Evolutionary conservation across 345 rosid species (phyloP).

Genomic region (Pseudoturritis turrita): DNA sequence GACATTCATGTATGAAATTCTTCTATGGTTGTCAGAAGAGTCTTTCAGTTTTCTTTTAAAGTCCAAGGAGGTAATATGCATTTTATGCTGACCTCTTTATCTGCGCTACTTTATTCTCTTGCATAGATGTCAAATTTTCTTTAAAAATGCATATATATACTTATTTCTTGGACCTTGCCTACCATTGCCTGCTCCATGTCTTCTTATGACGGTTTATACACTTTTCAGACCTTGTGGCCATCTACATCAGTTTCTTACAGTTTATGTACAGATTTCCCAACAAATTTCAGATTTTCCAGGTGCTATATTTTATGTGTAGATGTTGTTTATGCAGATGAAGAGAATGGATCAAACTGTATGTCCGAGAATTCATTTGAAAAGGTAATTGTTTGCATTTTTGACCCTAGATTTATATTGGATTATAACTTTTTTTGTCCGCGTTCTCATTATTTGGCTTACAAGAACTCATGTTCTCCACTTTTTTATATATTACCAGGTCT

Average conservation of each 20-base stretch:
- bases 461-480: not conserved
- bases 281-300: not conserved
- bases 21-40: not conserved
- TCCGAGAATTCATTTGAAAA: constrained; percentile 20
- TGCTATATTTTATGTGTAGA: not conserved
- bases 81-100: not conserved
- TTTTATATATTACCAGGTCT: constrained; percentile 37
- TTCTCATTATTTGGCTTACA: not conserved
- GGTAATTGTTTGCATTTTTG: constrained; percentile 8
- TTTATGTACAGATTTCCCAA: not conserved
- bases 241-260: not conserved
- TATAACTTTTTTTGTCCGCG: not conserved
- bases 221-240: not conserved
- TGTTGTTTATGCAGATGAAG: constrained; percentile 21
- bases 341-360: constrained; percentile 18
- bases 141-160: not conserved
- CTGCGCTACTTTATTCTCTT: not conserved
- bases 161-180: not conserved
- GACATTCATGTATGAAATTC: not conserved
- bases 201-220: not conserved
- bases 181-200: not conserved
- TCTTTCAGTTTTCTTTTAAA: not conserved
- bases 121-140: not conserved
- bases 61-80: not conserved
- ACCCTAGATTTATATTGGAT: not conserved